Conservation (phyloP, 176 grass and related monocot species). For the Raddia distichophylla region DNA sequence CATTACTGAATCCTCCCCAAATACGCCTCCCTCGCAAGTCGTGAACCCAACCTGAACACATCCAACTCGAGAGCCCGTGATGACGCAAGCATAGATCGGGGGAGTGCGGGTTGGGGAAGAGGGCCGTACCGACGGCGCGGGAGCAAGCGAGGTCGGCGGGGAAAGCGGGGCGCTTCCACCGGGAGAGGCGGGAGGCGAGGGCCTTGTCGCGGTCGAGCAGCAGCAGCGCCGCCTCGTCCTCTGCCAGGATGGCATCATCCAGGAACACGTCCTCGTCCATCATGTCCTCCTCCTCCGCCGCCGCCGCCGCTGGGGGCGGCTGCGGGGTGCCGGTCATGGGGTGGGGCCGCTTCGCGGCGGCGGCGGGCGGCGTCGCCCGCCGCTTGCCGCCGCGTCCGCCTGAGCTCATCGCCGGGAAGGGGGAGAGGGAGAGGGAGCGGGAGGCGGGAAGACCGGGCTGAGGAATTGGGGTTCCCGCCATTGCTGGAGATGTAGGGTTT, state of each 20-base stretch:
- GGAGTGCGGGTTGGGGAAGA: no score
- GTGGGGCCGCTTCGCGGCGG: slow-evolving; percentile 64
- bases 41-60: background rate
- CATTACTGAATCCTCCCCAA: slow-evolving; percentile 13
- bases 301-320: slow-evolving; percentile 30
- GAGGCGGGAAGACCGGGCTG: slow-evolving; percentile 31
- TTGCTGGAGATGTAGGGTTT: slow-evolving; percentile 49
- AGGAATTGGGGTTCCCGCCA: slow-evolving; percentile 62
- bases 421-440: background rate
- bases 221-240: slow-evolving; percentile 79
- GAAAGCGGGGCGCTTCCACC: slow-evolving; percentile 84
- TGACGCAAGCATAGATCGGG: background rate
- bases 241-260: slow-evolving; percentile 67
- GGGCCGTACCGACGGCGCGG: slow-evolving; percentile 47
- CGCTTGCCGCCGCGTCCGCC: slow-evolving; percentile 58
- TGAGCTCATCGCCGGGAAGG: slow-evolving; percentile 46
- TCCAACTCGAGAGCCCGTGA: background rate
- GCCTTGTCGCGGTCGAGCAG: slow-evolving; percentile 70
- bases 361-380: slow-evolving; percentile 46
- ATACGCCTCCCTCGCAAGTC: slow-evolving; percentile 1
- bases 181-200: slow-evolving; percentile 66
- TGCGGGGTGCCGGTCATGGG: slow-evolving; percentile 31
- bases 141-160: slow-evolving; percentile 56
- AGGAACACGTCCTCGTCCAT: slow-evolving; percentile 96
- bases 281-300: slow-evolving; percentile 67